Percentiles rank a stretch among this genome's conserved stretches.
Conservation (phyloP, 495 filamentous ascomycete species). For the Hyphodiscus hymeniophilus region DNA sequence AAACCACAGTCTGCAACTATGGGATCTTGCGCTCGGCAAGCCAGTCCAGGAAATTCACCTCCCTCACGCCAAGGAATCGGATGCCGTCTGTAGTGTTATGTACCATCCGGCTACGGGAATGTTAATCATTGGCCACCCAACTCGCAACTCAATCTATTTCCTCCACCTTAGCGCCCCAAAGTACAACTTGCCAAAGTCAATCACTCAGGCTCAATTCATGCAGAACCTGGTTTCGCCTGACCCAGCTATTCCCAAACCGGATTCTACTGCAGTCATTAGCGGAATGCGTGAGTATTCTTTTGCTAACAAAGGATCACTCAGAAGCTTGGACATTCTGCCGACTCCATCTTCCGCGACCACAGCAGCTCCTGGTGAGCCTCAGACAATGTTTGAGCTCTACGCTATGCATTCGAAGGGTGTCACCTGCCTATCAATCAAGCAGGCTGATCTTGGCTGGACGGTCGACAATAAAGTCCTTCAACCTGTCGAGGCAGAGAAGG, state of each 20-base stretch:
- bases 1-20: constrained; percentile 96
- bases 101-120: constrained; percentile 88
- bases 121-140: constrained; percentile 91
- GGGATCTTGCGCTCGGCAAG: constrained; percentile 93
- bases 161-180: constrained; percentile 87
- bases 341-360: constrained; percentile 37
- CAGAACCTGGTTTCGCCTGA: constrained; percentile 67
- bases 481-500: constrained; percentile 64
- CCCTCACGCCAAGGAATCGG: constrained; percentile 92
- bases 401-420: constrained; percentile 96
- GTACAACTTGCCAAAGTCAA: constrained; percentile 64
- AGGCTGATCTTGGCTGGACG: constrained; percentile 83
- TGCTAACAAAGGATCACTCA: constrained; percentile 74
- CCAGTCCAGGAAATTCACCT: constrained; percentile 95
- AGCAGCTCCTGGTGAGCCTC: constrained; percentile 37
- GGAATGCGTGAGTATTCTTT: constrained; percentile 92
- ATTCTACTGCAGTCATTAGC: constrained; percentile 93
- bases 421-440: constrained; percentile 73
- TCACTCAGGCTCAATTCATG: constrained; percentile 84
- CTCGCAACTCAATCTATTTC: constrained; percentile 95
- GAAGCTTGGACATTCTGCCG: constrained; percentile 81
- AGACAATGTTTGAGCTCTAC: constrained; percentile 83
- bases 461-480: constrained; percentile 75
- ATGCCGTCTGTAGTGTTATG: constrained; percentile 91
- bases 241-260: constrained; percentile 64